A percentile compares a stretch with the other conserved stretches of the same genome.
Conservation (phyloP, 352 stramenopile genomes). For the Saprolegnia diclina region DNA sequence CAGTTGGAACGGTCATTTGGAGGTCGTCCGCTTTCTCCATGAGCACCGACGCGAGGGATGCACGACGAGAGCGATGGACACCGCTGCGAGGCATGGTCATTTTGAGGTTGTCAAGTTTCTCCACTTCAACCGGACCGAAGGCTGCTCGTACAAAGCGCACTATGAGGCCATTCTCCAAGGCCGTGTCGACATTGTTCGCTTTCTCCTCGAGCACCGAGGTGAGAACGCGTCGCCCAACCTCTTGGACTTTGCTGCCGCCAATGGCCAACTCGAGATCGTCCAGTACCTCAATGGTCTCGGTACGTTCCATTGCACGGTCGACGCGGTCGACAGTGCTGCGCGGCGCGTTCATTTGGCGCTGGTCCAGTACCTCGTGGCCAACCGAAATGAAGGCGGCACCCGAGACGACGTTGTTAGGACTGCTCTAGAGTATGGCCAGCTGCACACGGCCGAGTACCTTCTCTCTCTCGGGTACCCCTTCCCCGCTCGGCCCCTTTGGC, state of each 20-base stretch:
- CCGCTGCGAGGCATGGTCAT: neutral
- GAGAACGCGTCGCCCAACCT: neutral
- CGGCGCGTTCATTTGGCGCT: neutral
- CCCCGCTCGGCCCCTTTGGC: too few species aligned
- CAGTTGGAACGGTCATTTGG: neutral
- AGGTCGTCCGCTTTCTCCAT: constrained; percentile 3
- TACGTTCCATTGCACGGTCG: neutral
- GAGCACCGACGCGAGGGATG: neutral
- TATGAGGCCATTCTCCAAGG: neutral
- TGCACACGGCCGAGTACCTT: neutral
- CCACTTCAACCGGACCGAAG: neutral
- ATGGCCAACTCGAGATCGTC: neutral
- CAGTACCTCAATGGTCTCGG: neutral
- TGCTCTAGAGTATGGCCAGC: too few species aligned
- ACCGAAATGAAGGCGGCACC: neutral
- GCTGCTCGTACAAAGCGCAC: neutral
- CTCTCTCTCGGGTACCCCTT: too few species aligned
- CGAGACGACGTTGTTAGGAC: neutral
- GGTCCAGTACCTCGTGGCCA: neutral
- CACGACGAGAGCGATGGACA: neutral
- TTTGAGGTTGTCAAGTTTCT: neutral
- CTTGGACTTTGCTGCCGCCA: neutral
- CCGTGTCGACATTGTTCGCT: neutral
- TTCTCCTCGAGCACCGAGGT: neutral
- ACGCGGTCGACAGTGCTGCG: neutral